A percentile compares a stretch with the other conserved stretches of the same genome.
Conservation (phyloP, 1,139 yeast species). For the Scheffersomyces parashehatae region DNA sequence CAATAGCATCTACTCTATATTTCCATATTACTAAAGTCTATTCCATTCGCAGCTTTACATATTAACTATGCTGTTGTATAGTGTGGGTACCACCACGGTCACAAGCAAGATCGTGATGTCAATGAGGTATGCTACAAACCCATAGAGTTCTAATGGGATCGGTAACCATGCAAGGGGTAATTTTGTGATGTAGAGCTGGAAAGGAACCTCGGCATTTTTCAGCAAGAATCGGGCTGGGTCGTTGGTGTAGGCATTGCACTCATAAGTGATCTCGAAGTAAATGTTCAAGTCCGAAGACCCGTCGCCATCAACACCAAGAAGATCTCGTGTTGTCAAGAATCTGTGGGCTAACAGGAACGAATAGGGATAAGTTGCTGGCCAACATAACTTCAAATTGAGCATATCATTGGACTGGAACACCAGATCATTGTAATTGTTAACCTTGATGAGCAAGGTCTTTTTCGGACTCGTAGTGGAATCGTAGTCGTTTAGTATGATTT, state of each 20-base stretch:
- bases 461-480: constrained; percentile 15
- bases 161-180: constrained; percentile 36
- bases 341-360: constrained; percentile 19
- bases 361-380: constrained; percentile 46
- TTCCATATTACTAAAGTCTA: constrained; percentile 4
- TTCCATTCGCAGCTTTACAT: constrained; percentile 5
- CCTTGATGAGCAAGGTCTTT: constrained; percentile 26
- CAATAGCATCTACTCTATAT: too few species aligned
- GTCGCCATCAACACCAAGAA: not conserved
- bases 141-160: constrained; percentile 42
- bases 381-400: constrained; percentile 40
- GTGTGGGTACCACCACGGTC: constrained; percentile 11
- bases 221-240: constrained; percentile 12
- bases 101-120: constrained; percentile 24
- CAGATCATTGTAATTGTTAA: constrained; percentile 36
- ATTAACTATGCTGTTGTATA: constrained; percentile 5
- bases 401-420: constrained; percentile 32
- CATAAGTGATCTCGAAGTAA: constrained; percentile 28
- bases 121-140: constrained; percentile 31
- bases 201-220: constrained; percentile 17
- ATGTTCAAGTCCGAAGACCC: constrained; percentile 23
- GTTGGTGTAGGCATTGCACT: constrained; percentile 27
- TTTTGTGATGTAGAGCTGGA: constrained; percentile 33
- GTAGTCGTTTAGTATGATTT: constrained; percentile 8
- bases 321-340: constrained; percentile 7